phyloP scores from a whole-genome alignment of 345 rosid genomes.

The Odontarrhena argentea region DNA sequence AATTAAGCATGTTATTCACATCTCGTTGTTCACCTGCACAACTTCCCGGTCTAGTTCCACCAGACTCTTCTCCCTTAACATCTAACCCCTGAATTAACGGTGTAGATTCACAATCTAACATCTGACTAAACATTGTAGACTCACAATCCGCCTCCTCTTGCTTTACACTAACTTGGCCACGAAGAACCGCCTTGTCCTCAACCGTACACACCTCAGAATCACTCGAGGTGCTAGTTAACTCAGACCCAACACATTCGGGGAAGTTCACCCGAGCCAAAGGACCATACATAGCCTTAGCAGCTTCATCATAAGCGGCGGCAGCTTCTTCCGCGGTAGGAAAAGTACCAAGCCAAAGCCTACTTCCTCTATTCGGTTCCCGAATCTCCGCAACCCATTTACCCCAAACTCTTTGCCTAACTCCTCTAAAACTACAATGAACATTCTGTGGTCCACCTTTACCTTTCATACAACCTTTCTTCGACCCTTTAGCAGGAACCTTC shows the following conservation, averaged over 20 bases:
- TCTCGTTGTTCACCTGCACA: neutral
- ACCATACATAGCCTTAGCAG: conserved; percentile 80
- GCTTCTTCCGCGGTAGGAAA: conserved; percentile 74
- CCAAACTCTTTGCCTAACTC: conserved; percentile 94
- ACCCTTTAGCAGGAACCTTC: conserved; percentile 71
- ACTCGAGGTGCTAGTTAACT: conserved; percentile 41
- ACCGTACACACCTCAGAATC: conserved; percentile 52
- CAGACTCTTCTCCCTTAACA: conserved; percentile 8
- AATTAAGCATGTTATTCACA: neutral
- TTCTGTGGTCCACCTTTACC: conserved; percentile 95
- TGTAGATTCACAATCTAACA: conserved; percentile 31
- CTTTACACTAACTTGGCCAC: conserved; percentile 17
- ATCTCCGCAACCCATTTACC: conserved; percentile 97
- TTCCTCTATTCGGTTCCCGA: conserved; percentile 67
- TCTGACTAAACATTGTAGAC: conserved; percentile 20
- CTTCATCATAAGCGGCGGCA: conserved; percentile 77
- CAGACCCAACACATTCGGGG: conserved; percentile 39
- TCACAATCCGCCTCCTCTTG: conserved; percentile 41
- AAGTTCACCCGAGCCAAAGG: conserved; percentile 61
- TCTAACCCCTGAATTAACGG: neutral
- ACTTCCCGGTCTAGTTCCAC: conserved; percentile 8
- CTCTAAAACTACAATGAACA: conserved; percentile 56
- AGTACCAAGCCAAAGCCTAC: conserved; percentile 87
- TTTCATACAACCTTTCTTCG: conserved; percentile 87
- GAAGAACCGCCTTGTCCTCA: conserved; percentile 37